Evolutionary conservation across 2,329 filamentous ascomycete genomes (phyloP), one percentile per base, ranked within the genome.

Genomic region (Pseudogymnoascus sp.): DNA sequence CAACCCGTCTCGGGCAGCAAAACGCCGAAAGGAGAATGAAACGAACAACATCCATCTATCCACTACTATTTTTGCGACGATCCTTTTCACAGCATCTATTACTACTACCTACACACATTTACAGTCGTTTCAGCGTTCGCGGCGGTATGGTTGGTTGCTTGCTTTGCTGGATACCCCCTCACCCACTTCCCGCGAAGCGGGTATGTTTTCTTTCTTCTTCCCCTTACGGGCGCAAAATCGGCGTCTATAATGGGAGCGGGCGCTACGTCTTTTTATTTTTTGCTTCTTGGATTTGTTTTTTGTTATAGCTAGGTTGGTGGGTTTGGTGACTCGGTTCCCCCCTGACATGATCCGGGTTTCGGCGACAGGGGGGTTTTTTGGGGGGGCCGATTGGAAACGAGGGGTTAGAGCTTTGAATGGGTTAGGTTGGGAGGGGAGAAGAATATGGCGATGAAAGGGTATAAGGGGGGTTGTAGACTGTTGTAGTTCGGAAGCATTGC

Each of bases 81-180:
- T 50, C 44, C 26, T 28, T 47, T 50, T 50, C 44, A n/a, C 21
- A n/a, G 44, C 44, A 26, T 50, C 44, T 50, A 28, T 28, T 28
- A 53, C n/a, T 57, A 57, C 50, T 17, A 57, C 10, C 26, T 31
- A 57, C 28, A 33, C 28, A 57, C 26, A 57, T 57, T 57, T 57
- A 57, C 28, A 57, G 50, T 57, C 28, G 50, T 57, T 57, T 57
- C 50, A 57, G 50, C 50, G 28, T 57, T 57, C 28, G n/a, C 50
- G 50, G 50, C 17, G 50, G 50, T 33, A 33, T 31, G 28, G 26
- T 53, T 31, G 28, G 26, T 53, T 17, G 11, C 11, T 57, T 57
- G 17, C 13, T 31, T 57, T 35, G 50, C 11, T 57, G 50, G 50
- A 57, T 57, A 57, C 50, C 50, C 50, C 50, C 50, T 21, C 17